Base-by-base conservation (phyloP, 805 yeast species). In the Suhomyces xylopsoci region DNA sequence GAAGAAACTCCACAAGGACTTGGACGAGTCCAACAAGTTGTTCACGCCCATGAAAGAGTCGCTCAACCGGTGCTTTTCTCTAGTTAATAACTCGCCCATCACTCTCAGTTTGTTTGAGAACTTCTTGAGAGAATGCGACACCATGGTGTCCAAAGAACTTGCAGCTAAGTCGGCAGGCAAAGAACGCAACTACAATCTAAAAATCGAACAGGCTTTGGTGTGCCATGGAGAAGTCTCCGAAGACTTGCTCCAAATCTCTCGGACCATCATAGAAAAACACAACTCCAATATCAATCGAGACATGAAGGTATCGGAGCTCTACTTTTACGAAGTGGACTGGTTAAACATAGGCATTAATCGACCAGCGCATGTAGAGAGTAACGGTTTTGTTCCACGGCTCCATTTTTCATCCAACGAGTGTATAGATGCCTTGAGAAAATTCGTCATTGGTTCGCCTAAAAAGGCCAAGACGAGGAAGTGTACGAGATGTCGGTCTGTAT, bases 241-340 rank as follows among this genome's bases (percentile, higher is more conserved):
- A 0, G 80, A 72, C 40, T 62, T 77, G 56, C 50, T 64, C 45
- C 71, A 75, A 48, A 64, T 79, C 48, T 70, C 79, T 54, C 58
- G 70, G 51, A 66, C 76, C 10, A 62, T 84, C 9, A 66, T 84
- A 49, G 79, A 77, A 6, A 74, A 78, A n/a, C 83, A 78, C 61
- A 65, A 74, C 14, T 70, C 71, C 12, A 67, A 69, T 44, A 66
- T 78, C 15, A 64, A 67, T 26, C 74, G 80, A 6, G 81, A 77
- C 24, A 70, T 79, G 24, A 78, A 81, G 56, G 69, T 80, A 1
- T 76, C 85, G 1, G 81, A 78, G 7, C 59, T 90, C 25, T 86
- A 80, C 60, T 82, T 84, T 56, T 82, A 84, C 61, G 83, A 87
- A 58, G 82, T 84, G 1, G 73, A 76, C 25, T 88, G 96, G 96